phyloP scores from a whole-genome alignment of 768 basidiomycete genomes.

The Kockovaella imperatae region DNA sequence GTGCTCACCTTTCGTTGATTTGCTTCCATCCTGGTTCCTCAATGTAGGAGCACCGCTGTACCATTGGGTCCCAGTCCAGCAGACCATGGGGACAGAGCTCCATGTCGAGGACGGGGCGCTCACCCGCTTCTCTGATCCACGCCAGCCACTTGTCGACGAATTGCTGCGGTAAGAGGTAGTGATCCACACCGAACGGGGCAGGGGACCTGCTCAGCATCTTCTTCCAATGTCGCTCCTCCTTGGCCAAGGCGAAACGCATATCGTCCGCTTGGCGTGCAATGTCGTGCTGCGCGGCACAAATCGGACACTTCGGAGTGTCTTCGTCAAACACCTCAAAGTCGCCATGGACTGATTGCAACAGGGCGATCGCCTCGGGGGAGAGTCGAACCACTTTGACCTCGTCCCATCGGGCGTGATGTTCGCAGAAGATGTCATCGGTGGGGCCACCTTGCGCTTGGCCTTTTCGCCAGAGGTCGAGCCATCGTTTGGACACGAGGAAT shows the following conservation, averaged over 20 bases:
- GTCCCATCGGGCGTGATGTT: constrained; percentile 15
- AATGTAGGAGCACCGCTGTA: constrained; percentile 3
- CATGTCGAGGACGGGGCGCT: constrained; percentile 4
- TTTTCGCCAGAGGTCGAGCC: constrained; percentile 22
- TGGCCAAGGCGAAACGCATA: constrained; percentile 1
- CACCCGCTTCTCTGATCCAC: constrained; percentile 2
- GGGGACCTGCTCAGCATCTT: constrained; percentile 3
- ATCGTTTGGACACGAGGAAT: constrained; percentile 16
- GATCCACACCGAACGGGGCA: constrained; percentile 5
- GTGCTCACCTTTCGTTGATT: constrained; percentile 9
- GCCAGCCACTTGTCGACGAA: constrained; percentile 11
- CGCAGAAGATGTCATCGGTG: constrained; percentile 23
- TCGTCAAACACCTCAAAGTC: constrained; percentile 8
- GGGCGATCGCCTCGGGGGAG: constrained; percentile 9
- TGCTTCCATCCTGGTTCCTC: constrained; percentile 14
- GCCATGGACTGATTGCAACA: constrained; percentile 13
- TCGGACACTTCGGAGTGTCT: constrained; percentile 4
- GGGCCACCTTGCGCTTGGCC: not conserved
- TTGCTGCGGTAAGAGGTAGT: constrained; percentile 12
- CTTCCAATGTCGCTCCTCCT: constrained; percentile 8
- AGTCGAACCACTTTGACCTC: not conserved
- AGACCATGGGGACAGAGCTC: constrained; percentile 21
- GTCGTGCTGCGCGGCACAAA: not conserved
- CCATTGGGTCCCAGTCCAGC: constrained; percentile 21
- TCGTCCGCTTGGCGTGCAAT: constrained; percentile 1